These are phyloP conservation scores for Panicum miliaceum DNA, from an alignment of 176 grass and related monocot genomes.

Conservation along the genomic window DNA sequence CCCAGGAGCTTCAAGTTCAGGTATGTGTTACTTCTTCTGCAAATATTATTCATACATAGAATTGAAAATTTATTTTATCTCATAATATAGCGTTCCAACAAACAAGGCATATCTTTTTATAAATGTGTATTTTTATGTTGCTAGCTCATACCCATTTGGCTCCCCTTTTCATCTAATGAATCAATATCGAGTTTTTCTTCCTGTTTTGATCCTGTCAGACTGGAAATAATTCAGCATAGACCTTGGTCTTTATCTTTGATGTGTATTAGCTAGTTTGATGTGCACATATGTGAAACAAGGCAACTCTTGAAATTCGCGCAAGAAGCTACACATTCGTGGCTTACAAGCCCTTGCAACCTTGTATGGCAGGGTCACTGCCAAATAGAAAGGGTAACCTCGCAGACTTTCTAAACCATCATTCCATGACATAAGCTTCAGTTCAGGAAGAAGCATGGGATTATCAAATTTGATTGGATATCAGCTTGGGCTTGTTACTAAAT, in stretches of 20 bases:
- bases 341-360: constrained; percentile 25
- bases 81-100: not conserved
- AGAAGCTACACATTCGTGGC: constrained; percentile 21
- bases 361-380: not conserved
- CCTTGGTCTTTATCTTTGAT: constrained; percentile 7
- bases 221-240: constrained; percentile 18
- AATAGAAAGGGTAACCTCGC: not conserved
- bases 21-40: constrained; percentile 44
- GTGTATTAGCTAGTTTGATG: constrained; percentile 7
- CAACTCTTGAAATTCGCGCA: constrained; percentile 14
- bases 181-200: constrained; percentile 2
- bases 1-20: constrained; percentile 98
- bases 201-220: constrained; percentile 23
- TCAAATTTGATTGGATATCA: constrained; percentile 25
- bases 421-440: constrained; percentile 34
- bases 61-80: constrained; percentile 1
- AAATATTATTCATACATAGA: not conserved
- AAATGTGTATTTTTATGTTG: not conserved
- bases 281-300: constrained; percentile 26
- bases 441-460: constrained; percentile 29
- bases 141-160: constrained; percentile 23
- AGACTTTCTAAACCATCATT: constrained; percentile 13
- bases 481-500: not conserved
- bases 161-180: constrained; percentile 26
- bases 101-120: constrained; percentile 7